These are phyloP conservation scores for Alternaria burnsii DNA, from an alignment of 2,329 filamentous ascomycete genomes.

Conservation along the genomic window DNA sequence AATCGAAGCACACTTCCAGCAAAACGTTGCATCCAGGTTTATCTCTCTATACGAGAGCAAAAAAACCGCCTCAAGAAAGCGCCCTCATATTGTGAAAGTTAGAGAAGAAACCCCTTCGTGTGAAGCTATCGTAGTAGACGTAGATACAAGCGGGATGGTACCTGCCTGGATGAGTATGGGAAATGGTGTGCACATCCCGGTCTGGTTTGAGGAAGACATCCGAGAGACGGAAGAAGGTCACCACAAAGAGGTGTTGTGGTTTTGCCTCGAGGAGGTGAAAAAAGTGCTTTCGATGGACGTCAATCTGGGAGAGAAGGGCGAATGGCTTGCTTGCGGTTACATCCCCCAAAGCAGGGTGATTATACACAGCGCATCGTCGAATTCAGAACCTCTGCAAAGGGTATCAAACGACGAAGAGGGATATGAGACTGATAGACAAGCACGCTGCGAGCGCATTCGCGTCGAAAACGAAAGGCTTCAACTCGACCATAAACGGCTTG, in stretches of 20 bases:
- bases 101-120: neutral
- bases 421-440: neutral
- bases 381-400: neutral
- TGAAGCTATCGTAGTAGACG: neutral
- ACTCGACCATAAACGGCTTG: neutral
- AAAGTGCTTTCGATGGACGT: slow-evolving; percentile 5
- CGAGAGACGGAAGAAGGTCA: neutral
- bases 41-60: slow-evolving; percentile 11
- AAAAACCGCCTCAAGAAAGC: neutral
- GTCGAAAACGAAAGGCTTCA: neutral
- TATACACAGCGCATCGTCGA: neutral
- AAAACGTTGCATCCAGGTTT: slow-evolving; percentile 4
- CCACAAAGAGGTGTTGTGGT: slow-evolving; percentile 13
- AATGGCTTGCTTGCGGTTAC: slow-evolving; percentile 21
- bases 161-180: neutral
- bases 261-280: slow-evolving; percentile 17
- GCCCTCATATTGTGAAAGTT: neutral
- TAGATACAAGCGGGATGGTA: slow-evolving; percentile 1
- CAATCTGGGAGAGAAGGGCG: slow-evolving; percentile 5
- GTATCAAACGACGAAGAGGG: neutral
- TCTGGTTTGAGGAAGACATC: slow-evolving; percentile 9
- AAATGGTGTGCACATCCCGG: slow-evolving; percentile 4
- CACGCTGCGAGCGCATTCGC: neutral
- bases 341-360: slow-evolving; percentile 4
- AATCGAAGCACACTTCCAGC: slow-evolving; percentile 7